These are phyloP conservation scores for Vachellia collinsii DNA, from an alignment of 306 rosid species.

Conservation along the genomic window DNA sequence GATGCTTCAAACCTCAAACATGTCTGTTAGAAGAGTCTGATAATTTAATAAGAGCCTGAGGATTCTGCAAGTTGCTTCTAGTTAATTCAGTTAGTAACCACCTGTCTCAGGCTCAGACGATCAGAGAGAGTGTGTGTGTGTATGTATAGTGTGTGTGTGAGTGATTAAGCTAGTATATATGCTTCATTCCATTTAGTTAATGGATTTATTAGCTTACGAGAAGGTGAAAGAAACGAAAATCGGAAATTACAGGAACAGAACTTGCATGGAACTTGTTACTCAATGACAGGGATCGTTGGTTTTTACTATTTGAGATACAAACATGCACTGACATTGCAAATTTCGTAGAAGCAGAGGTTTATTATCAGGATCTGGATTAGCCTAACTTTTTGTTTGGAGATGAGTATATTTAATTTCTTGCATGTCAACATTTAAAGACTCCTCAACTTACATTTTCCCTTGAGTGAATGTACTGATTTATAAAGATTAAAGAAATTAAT, in stretches of 20 bases:
- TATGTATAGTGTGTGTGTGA: not conserved
- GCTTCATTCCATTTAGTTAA: constrained; percentile 33
- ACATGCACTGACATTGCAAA: not conserved
- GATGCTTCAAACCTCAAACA: constrained; percentile 35
- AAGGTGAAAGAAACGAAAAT: not conserved
- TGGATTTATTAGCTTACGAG: constrained; percentile 27
- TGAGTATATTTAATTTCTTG: not conserved
- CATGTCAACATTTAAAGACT: not conserved
- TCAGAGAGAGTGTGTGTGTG: no score
- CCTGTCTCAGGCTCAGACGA: constrained; percentile 25
- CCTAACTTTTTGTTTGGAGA: not conserved
- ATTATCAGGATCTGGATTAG: not conserved
- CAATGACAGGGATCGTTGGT: constrained; percentile 29
- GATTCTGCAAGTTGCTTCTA: constrained; percentile 40
- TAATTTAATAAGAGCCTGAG: constrained; percentile 27
- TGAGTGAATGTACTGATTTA: not conserved
- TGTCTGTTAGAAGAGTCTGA: constrained; percentile 38
- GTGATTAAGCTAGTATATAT: not conserved
- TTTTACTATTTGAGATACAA: constrained; percentile 7
- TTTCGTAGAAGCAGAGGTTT: not conserved
- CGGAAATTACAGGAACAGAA: not conserved
- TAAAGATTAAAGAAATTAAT: no score
- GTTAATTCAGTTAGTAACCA: constrained; percentile 56
- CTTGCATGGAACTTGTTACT: constrained; percentile 10
- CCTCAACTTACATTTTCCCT: not conserved